These are phyloP conservation scores for Rusavskia elegans DNA, from an alignment of 495 filamentous ascomycete genomes.

Conservation along the genomic window DNA sequence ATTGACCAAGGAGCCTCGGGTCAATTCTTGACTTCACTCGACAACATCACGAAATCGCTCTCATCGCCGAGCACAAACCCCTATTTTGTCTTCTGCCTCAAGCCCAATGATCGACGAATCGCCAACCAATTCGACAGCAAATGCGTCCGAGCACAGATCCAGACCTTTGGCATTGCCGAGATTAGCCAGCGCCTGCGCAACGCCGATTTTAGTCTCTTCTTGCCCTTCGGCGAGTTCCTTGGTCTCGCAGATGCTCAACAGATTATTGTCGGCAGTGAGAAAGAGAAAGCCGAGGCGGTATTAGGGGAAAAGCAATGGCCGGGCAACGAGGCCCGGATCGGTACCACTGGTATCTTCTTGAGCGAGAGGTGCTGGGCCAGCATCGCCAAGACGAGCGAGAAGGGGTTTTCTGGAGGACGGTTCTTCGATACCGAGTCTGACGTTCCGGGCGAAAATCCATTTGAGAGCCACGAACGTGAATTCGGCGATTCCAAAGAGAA, in stretches of 20 bases:
- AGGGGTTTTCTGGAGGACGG: slow-evolving; percentile 21
- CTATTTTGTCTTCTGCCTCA: slow-evolving; percentile 94
- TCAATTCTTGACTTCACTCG: slow-evolving; percentile 79
- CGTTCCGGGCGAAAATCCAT: slow-evolving; percentile 27
- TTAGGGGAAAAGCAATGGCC: slow-evolving; percentile 85
- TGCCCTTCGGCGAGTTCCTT: slow-evolving; percentile 91
- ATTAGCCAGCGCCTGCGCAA: slow-evolving; percentile 85
- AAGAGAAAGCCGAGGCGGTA: slow-evolving; percentile 78
- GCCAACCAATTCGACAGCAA: slow-evolving; percentile 99
- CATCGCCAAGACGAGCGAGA: slow-evolving; percentile 60
- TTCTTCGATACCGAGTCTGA: slow-evolving; percentile 30
- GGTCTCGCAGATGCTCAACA: slow-evolving; percentile 72
- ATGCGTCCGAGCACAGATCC: slow-evolving; percentile 84
- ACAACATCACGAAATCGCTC: slow-evolving; percentile 74
- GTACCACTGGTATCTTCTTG: slow-evolving; percentile 85
- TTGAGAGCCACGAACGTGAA: slow-evolving; percentile 25
- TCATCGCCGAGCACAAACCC: slow-evolving; percentile 68
- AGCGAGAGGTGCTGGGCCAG: slow-evolving; percentile 92
- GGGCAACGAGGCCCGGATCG: slow-evolving; percentile 75
- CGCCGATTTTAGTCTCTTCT: slow-evolving; percentile 88
- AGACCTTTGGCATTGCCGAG: slow-evolving; percentile 91
- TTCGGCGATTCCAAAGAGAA: slow-evolving; percentile 59
- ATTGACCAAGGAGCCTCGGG: slow-evolving; percentile 73
- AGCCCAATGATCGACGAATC: slow-evolving; percentile 92
- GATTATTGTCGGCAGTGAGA: slow-evolving; percentile 76